Percentiles rank a stretch among this genome's conserved stretches.
Conservation (phyloP, 2,329 filamentous ascomycete species). For the Diaporthe sp. region DNA sequence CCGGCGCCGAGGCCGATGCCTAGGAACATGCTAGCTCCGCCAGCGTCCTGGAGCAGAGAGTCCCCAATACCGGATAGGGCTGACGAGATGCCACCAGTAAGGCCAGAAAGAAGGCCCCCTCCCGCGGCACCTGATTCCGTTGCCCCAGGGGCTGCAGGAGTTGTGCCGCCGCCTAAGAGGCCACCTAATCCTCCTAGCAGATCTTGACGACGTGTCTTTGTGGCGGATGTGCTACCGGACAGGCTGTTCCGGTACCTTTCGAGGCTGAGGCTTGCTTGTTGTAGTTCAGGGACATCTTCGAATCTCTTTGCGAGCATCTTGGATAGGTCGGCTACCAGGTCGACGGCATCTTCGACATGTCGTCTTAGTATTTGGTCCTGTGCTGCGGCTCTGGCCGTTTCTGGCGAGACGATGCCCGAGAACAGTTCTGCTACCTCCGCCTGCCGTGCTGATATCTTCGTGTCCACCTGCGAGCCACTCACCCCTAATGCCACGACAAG, state of each 20-base stretch:
- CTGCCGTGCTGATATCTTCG: background rate
- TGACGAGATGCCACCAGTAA: conserved; percentile 12
- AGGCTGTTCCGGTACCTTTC: conserved; percentile 13
- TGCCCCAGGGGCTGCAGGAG: background rate
- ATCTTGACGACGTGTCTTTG: background rate
- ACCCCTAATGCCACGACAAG: background rate
- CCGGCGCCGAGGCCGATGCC: conserved; percentile 40
- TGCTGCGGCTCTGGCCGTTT: conserved; percentile 10
- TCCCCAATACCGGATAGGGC: conserved; percentile 30
- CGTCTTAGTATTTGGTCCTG: conserved; percentile 2
- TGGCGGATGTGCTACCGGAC: background rate
- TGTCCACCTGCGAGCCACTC: background rate
- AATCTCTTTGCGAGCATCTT: conserved; percentile 16
- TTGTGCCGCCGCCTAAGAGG: background rate
- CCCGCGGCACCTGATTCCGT: background rate
- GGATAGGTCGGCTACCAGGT: conserved; percentile 21
- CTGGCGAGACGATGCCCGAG: conserved; percentile 10
- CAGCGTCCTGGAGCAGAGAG: conserved; percentile 32
- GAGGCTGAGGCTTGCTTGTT: conserved; percentile 23
- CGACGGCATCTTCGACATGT: conserved; percentile 22
- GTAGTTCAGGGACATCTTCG: conserved; percentile 12
- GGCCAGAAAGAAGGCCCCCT: conserved; percentile 14
- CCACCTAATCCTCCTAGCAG: background rate
- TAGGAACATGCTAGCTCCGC: conserved; percentile 38
- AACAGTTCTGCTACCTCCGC: background rate